Base-by-base conservation (phyloP, 2,329 filamentous ascomycete species). In the Fusarium sterilihyphosum region DNA sequence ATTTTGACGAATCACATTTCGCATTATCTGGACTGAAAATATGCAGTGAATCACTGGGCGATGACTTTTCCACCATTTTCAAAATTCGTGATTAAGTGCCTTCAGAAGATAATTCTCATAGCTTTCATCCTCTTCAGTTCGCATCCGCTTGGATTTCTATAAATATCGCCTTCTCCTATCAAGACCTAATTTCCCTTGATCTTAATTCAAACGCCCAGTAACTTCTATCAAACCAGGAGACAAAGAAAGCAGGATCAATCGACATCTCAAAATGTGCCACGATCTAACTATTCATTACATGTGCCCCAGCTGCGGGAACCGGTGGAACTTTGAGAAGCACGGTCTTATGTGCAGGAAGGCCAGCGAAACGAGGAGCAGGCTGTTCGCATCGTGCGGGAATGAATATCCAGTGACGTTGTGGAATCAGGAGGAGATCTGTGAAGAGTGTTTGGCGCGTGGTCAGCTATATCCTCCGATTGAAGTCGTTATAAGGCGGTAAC, bases 281-380 rank as follows among this genome's bases (percentile, higher is more conserved):
- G 49, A 69, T 26, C 26, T 69, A 4, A 69, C 49, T 0, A 69
- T 69, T 3, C 66, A 69, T 6, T 69, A 69, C 29, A 64, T 69
- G 49, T 69, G 66, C 22, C 5, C 17, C 2, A 5, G n/a, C 14
- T 69, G 66, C 43, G 16, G 12, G 8, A 29, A 33, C 3, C 40
- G 66, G 2, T 49, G 49, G 31, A 50, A 69, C 16, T 69, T 56
- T 18, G 66, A 69, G n/a, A 69, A 69, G n/a, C 65, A 69, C 8
- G 57, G 43, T 6, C 26, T 69, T 9, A 20, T 7, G 10, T 69
- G 66, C 38, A 44, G 44, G 1, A 63, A 12, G 16, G 49, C 50
- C 7, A 41, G 8, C 11, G 24, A 24, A n/a, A 69, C 57, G 2
- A 13, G 5, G 2, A 41, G 20, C 7, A 5, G 29, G 6, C 29